Percentiles rank a stretch among this genome's conserved stretches.
phyloP scores from a whole-genome alignment of 1,284 basidiomycete species.

The Sanguinoderma infundibulare region DNA sequence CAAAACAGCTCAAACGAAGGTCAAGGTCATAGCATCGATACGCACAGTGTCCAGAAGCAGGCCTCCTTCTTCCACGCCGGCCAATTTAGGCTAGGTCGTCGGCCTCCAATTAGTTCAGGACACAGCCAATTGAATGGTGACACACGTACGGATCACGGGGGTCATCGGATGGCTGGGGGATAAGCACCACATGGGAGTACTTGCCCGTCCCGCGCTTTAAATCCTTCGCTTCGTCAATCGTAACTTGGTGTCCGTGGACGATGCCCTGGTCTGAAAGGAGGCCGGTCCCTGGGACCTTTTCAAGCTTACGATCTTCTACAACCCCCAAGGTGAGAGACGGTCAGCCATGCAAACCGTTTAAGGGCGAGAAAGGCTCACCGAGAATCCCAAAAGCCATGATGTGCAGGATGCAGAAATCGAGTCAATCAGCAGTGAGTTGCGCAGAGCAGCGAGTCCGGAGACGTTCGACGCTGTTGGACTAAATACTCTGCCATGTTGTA shows the following conservation, averaged over 20 bases:
- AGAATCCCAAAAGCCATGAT: conserved; percentile 46
- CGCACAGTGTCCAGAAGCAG: conserved; percentile 47
- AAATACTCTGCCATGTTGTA: conserved; percentile 4
- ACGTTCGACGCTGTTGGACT: neutral
- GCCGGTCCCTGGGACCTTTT: conserved; percentile 48
- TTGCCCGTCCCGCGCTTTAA: conserved; percentile 46
- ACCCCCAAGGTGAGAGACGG: neutral
- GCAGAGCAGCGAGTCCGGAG: neutral
- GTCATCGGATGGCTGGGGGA: conserved; percentile 52
- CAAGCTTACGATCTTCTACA: conserved; percentile 41
- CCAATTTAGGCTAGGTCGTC: conserved; percentile 43
- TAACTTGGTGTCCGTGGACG: conserved; percentile 41
- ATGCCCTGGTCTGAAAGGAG: conserved; percentile 44
- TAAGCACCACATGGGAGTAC: conserved; percentile 44
- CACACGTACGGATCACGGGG: conserved; percentile 45
- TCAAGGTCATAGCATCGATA: neutral
- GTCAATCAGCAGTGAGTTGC: neutral
- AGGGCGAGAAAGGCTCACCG: conserved; percentile 28
- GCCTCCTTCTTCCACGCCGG: conserved; percentile 50
- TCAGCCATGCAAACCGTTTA: neutral
- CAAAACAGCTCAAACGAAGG: too few relatives aligned
- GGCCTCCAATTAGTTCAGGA: too few relatives aligned
- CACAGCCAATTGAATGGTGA: neutral
- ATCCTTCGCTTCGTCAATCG: conserved; percentile 36
- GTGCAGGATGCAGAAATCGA: neutral